Percentiles rank a stretch among this genome's conserved stretches.
Conservation (phyloP, 345 rosid species). For the Acer negundo region DNA sequence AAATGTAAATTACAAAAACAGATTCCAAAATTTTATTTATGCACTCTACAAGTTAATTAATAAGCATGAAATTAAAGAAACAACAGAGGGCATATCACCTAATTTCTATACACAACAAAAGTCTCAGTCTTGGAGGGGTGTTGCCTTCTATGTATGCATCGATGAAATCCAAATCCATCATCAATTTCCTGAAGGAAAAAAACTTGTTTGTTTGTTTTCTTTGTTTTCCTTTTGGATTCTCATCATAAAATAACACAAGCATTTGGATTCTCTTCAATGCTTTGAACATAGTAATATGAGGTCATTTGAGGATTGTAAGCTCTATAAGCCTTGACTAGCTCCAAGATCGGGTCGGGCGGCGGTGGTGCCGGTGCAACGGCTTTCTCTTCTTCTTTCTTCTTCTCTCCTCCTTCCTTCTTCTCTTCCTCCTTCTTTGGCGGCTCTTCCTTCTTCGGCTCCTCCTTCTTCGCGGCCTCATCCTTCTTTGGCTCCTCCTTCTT, state of each 20-base stretch:
- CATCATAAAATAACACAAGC: slow-evolving; percentile 73
- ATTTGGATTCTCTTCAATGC: slow-evolving; percentile 94
- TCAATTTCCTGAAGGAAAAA: neutral
- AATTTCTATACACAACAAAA: slow-evolving; percentile 28
- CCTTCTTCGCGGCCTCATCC: slow-evolving; percentile 60
- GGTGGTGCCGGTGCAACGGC: slow-evolving; percentile 24
- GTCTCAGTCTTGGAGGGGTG: slow-evolving; percentile 16
- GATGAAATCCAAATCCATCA: slow-evolving; percentile 36
- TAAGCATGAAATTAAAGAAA: slow-evolving; percentile 11
- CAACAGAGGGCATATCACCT: slow-evolving; percentile 16
- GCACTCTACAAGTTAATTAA: slow-evolving; percentile 19
- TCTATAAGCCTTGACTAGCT: slow-evolving; percentile 81
- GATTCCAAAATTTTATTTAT: slow-evolving; percentile 29
- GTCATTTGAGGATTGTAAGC: slow-evolving; percentile 81
- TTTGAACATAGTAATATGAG: slow-evolving; percentile 69
- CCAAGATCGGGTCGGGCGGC: slow-evolving; percentile 61
- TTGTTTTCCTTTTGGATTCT: too few species aligned
- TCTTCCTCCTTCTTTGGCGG: slow-evolving; percentile 27
- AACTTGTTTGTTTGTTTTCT: neutral
- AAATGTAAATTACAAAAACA: too few species aligned
- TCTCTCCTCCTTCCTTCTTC: slow-evolving; percentile 48
- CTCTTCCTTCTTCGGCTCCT: slow-evolving; percentile 37
- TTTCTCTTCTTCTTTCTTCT: slow-evolving; percentile 24
- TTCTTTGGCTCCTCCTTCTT: slow-evolving; percentile 57
- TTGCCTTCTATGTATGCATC: slow-evolving; percentile 23